Base-by-base conservation (phyloP, 2,329 filamentous ascomycete species). In the Penicillium verrucosum region DNA sequence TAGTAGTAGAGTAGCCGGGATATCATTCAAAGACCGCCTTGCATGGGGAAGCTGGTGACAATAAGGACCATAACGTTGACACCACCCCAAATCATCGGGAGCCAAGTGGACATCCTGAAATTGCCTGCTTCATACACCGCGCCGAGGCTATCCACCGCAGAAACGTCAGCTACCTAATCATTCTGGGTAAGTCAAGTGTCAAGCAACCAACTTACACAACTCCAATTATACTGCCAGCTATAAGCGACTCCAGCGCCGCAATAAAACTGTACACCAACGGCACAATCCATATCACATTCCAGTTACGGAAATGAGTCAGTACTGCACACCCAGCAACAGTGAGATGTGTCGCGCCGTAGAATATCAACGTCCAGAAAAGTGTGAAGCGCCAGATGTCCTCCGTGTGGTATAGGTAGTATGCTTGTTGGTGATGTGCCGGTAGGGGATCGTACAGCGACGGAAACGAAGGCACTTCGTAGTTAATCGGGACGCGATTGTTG, bases 81-180 rank as follows among this genome's bases (percentile, higher is more conserved):
- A 69, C 90, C 82, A 1, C 86, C 90, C 92, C 92, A 96, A 23
- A 92, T 83, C 68, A 94, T 89, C 0, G 92, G 92, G 50, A 96
- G 89, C 92, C 92, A 96, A 0, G 92, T 96, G 44, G 91, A 93
- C 91, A 96, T 94, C 67, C 86, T 82, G 71, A 93, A 96, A 74
- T 88, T 90, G 42, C 91, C 92, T 2, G 88, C 84, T 65, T 86
- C 84, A 70, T 96, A 96, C 36, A 93, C 84, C 9, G 88, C 89
- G 12, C 89, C 90, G 21, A 95, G 78, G 47, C 89, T 92, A 61
- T 44, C 23, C 16, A 27, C 51, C 32, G 53, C 8, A 29, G 12
- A 50, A 27, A 12, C 8, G 29, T 59, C 48, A 64, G 51, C 27
- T 23, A 23, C 12, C 16, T 25, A 23, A 29, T n/a, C 5, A 36